Conservation (phyloP, 2,329 filamentous ascomycete genomes). For the Chaetothyriales sp. region DNA sequence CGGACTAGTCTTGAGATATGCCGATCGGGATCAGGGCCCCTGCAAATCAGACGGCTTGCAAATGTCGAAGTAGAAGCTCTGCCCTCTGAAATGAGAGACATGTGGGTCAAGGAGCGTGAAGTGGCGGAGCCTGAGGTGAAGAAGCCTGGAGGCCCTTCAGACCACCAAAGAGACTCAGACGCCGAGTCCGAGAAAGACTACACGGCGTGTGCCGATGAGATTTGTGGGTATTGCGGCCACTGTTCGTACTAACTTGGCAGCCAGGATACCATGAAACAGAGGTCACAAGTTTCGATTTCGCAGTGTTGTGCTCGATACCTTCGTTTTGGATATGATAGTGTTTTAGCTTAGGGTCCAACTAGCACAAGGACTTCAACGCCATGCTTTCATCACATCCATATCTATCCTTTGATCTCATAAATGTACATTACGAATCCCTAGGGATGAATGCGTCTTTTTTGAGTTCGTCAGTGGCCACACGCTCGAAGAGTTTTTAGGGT, state of each 20-base stretch:
- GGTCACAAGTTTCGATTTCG: too few relatives aligned
- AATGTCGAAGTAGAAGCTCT: conserved; percentile 1
- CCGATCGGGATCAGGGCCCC: neutral
- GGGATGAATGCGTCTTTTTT: too few relatives aligned
- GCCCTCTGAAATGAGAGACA: conserved; percentile 2
- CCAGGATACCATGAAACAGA: too few relatives aligned
- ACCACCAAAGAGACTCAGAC: neutral
- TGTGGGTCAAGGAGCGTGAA: conserved; percentile 1
- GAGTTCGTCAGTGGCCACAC: too few relatives aligned
- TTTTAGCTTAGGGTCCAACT: too few relatives aligned
- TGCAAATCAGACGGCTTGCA: conserved; percentile 3
- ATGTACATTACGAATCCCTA: too few relatives aligned
- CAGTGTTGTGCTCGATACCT: too few relatives aligned
- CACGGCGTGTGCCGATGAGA: conserved; percentile 3
- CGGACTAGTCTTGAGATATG: conserved; percentile 24
- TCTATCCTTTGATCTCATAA: too few relatives aligned
- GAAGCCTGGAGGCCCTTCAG: neutral
- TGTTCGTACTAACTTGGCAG: conserved; percentile 2
- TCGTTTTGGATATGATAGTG: too few relatives aligned
- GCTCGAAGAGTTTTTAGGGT: too few relatives aligned
- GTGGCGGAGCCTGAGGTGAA: conserved; percentile 1
- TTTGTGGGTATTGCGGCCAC: conserved; percentile 6
- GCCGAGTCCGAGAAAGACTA: conserved; percentile 5
- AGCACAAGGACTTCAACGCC: too few relatives aligned
- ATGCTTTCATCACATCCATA: too few relatives aligned